Evolutionary conservation across 305 asterid species (phyloP), one percentile per base, ranked within the genome.

Genomic region (Petunia hybrid): DNA sequence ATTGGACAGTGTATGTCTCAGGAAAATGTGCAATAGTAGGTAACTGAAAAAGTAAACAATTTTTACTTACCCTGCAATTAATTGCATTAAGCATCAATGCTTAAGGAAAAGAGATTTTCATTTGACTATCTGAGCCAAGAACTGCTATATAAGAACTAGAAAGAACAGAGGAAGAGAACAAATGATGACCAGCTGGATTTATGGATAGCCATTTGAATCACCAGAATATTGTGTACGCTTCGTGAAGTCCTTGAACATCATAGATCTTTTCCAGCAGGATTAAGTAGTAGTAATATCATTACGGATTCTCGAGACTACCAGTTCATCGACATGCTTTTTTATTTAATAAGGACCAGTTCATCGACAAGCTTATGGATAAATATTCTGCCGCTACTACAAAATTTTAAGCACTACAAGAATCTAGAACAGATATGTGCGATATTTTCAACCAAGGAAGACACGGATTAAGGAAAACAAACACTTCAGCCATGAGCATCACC

Each of bases 131-230:
- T 36, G 78, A 63, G 51, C 78, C 51, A 74, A 51, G 38, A 46
- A 6, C 62, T 51, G 63, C 63, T 3, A 74, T 1, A 36, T 53
- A 51, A 73, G 64, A 73, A 73, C 45, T 36, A 74, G 62, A 74
- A 53, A 51, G 43, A 74, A 53, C 46, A 51, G 51, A 51, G 45
- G 45, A 53, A 74, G 64, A 36, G 35, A 36, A 36, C 64, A 51
- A 73, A 73, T 73, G 62, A 36, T 45, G 51, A 73, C 35, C 62
- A 71, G 31, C 45, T 9, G 46, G 6, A 73, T 35, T 35, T 73
- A 48, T 71, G 46, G 78, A 35, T 31, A 71, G 43, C 45, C 78
- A 71, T 71, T 71, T 71, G 45, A 71, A 71, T 71, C 77, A 71
- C 77, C 48, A 70, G 16, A 46, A 46, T 71, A 10, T 46, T 5